Base-by-base conservation (phyloP, 2,329 filamentous ascomycete species). In the Dryadomyces quercivorus region DNA sequence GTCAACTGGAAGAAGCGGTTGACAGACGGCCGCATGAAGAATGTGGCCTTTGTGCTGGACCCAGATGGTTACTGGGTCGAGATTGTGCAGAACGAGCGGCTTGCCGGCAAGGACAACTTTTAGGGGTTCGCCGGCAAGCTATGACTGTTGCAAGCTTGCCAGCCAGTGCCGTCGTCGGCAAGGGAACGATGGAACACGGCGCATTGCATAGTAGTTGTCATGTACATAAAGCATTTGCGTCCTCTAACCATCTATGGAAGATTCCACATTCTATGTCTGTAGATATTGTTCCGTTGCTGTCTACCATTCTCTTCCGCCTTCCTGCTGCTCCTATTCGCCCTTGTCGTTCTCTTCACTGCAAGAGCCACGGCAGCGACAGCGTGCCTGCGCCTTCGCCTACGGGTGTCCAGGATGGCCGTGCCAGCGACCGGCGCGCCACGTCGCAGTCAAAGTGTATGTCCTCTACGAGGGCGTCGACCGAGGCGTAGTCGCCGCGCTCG, bases 1-100 rank as follows among this genome's bases (percentile, higher is more conserved):
- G 86, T 92, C 54, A 84, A 79, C 69, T 98, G 90, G 88, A 95
- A 95, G 82, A 97, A 97, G 82, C 79, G 88, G 60, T 76, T 97
- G 58, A 95, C 88, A 2, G 92, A 97, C 59, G 92, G 92, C 2
- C 75, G 80, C 48, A 95, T 96, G 91, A 92, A 88, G 77, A 88
- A 93, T 60, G 84, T 97, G 53, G 93, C 93, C 0, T 97, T 97
- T 66, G 72, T 97, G 49, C 74, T 95, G 50, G 92, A 92, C 62
- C 90, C 91, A 0, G 90, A 95, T 69, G 81, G 79, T 50, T 95
- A 94, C 71, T 94, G 86, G 88, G 78, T 89, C 53, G 82, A 85
- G 70, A 66, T 85, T 63, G 75, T 95, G 51, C 88, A 95, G 72
- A 95, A 95, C 63, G 84, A 88, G 70, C 75, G 73, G 53, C 73